These are phyloP conservation scores for Ceratobasidium sp. DNA, from an alignment of 1,284 basidiomycete genomes.

Conservation along the genomic window DNA sequence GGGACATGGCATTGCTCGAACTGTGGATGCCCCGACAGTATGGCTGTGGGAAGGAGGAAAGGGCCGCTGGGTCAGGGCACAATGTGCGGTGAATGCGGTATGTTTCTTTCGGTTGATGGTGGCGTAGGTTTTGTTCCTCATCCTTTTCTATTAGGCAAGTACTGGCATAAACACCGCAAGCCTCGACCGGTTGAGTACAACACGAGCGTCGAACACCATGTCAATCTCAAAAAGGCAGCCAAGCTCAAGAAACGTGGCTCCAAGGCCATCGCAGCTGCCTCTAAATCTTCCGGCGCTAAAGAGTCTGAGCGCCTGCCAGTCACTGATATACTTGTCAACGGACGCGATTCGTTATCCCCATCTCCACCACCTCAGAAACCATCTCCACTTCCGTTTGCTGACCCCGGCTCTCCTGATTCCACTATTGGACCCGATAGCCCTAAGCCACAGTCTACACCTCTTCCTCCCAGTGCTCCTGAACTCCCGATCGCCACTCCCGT, in stretches of 20 bases:
- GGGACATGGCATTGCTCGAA: conserved; percentile 93
- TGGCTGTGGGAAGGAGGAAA: conserved; percentile 84
- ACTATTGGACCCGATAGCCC: conserved; percentile 45
- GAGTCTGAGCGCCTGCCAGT: conserved; percentile 19
- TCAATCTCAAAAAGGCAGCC: conserved; percentile 61
- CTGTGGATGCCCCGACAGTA: conserved; percentile 85
- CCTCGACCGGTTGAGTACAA: conserved; percentile 74
- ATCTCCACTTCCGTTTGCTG: conserved; percentile 29
- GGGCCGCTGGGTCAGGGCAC: conserved; percentile 90
- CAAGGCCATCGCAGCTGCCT: conserved; percentile 14
- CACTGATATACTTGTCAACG: conserved; percentile 16
- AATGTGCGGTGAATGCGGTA: conserved; percentile 91
- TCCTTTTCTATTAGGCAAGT: conserved; percentile 66
- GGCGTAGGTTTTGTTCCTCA: conserved; percentile 33
- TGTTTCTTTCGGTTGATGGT: conserved; percentile 48
- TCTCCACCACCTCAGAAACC: conserved; percentile 35
- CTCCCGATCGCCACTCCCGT: conserved; percentile 40
- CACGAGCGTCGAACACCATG: conserved; percentile 72
- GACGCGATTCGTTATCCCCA: conserved; percentile 31
- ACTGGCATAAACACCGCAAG: conserved; percentile 80
- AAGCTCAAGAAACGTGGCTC: conserved; percentile 51
- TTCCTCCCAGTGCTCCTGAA: conserved; percentile 50
- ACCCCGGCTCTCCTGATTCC: conserved; percentile 38
- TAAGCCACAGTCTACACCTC: conserved; percentile 70
- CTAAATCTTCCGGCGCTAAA: conserved; percentile 10